Evolutionary conservation across 257 asterid genomes (phyloP), one percentile per base, ranked within the genome.

Genomic region (Solanum phureja): DNA sequence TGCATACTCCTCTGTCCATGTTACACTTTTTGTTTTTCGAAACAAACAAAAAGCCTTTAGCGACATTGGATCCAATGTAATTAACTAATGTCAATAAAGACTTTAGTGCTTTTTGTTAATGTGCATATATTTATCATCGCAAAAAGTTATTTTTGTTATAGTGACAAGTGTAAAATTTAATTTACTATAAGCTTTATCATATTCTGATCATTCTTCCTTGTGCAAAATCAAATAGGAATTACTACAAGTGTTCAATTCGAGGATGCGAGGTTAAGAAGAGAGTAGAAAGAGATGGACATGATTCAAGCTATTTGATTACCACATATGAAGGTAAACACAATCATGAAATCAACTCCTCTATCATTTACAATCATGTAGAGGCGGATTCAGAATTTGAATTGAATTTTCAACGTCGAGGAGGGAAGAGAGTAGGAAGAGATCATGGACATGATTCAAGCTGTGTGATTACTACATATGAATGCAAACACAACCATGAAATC

Each of bases 401-500:
- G 9, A 56, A 56, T 56, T 7, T 56, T 56, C 64, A 56, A 0
- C n/a, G n/a, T 6, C 64, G n/a, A 56, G 4, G 21, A 87, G 88
- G 87, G 89, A 91, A 89, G 46, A 72, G 60, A 56, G 88, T 89
- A 7, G 92, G 87, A 81, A 88, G 92, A 83, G 91, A 89, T 24
- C 62, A 52, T 52, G 86, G 87, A 34, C 77, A 91, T 14, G 91
- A 89, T 83, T 66, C 90, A 69, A 91, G 77, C 16, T 88, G 58
- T 88, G 44, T 91, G 88, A 10, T 88, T 3, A 89, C 88, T 44
- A 87, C 88, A 6, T 91, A 88, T 84, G 87, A 89, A 60, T 92
- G 92, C 49, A 77, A n/a, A 23, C 93, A 91, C 71, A 90, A 88
- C 90, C 93, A 91, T 31, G 87, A 89, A 46, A 77, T n/a, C n/a